Evolutionary conservation across 164 flowering plant species (phyloP), one percentile per base, ranked within the genome.

Genomic region (Annona cherimola): DNA sequence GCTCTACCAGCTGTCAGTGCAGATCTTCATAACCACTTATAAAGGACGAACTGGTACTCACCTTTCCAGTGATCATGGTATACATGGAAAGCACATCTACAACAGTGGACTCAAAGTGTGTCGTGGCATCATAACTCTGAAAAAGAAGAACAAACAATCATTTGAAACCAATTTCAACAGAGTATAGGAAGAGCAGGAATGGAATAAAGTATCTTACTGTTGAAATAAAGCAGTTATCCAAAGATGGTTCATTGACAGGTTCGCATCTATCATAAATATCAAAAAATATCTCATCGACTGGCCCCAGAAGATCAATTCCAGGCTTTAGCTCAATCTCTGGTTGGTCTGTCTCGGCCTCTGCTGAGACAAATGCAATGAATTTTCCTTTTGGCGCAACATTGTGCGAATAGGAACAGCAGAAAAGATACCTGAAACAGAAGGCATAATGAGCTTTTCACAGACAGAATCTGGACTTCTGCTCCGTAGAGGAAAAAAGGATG

Each of bases 381-480:
- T 94, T 94, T 43, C 98, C 98, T 82, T 90, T 94, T n/a, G 97
- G 95, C 55, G 97, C 98, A 79, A 94, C 97, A 79, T 89, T 90
- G 86, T 94, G 98, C 42, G 96, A 80, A 72, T 89, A 92, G 20
- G 98, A 94, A 70, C 97, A 94, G 71, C 98, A 94, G 81, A 94
- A 92, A 45, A 92, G 84, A 74, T 92, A 94, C 97, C 98, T 94
- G 88, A 79, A 63, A 79, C 8, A 72, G 59, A 2, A 39, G 41
- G 39, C 46, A 42, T 44, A 18, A 44, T 40, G 12, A 12, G 40
- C 2, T 41, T 8, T 61, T 3, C 16, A 11, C 45, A 5, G 64
- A 19, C 4, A 46, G 55, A 8, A 2, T 14, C 55, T 14, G 6
- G 12, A 6, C 55, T 50, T 2, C 12, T 50, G 7, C 12, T 50